Evolutionary conservation across 257 asterid species (phyloP).

Genomic region (Salvia rosmarinus): DNA sequence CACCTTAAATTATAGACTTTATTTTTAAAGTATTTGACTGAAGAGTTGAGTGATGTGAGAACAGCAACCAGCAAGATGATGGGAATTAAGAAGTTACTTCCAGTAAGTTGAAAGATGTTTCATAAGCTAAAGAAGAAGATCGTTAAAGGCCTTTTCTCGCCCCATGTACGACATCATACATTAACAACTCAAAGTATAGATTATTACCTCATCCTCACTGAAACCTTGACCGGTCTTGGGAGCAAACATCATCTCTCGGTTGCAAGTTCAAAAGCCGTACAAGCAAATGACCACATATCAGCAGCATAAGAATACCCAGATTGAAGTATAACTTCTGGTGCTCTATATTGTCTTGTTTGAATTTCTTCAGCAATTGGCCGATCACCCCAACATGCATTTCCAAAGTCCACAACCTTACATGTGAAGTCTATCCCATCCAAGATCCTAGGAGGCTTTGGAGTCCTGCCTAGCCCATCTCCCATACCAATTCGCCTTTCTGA

Average conservation of each 20-base stretch:
- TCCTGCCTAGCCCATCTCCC: conserved; percentile 58
- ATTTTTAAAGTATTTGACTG: neutral
- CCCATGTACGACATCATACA: conserved; percentile 15
- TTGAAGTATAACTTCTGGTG: conserved; percentile 91
- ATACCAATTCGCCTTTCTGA: conserved; percentile 66
- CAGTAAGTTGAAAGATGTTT: conserved; percentile 9
- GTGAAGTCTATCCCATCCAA: conserved; percentile 83
- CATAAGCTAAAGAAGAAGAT: conserved; percentile 15
- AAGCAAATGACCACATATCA: conserved; percentile 98
- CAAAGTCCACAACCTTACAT: conserved; percentile 96
- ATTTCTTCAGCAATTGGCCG: conserved; percentile 83
- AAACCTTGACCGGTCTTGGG: conserved; percentile 90
- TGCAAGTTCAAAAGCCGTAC: conserved; percentile 94
- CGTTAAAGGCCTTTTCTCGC: neutral
- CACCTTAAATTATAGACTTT: neutral
- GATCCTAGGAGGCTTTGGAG: conserved; percentile 66
- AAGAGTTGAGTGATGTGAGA: neutral
- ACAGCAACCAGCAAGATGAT: conserved; percentile 22
- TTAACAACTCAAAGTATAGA: conserved; percentile 16
- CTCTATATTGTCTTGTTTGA: conserved; percentile 97
- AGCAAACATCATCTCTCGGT: conserved; percentile 97
- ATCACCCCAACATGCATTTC: conserved; percentile 97
- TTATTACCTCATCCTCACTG: conserved; percentile 90
- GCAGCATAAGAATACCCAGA: conserved; percentile 87
- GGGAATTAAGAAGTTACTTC: neutral